Evolutionary conservation across 768 basidiomycete species (phyloP).

Genomic region (Lentinula edodes): DNA sequence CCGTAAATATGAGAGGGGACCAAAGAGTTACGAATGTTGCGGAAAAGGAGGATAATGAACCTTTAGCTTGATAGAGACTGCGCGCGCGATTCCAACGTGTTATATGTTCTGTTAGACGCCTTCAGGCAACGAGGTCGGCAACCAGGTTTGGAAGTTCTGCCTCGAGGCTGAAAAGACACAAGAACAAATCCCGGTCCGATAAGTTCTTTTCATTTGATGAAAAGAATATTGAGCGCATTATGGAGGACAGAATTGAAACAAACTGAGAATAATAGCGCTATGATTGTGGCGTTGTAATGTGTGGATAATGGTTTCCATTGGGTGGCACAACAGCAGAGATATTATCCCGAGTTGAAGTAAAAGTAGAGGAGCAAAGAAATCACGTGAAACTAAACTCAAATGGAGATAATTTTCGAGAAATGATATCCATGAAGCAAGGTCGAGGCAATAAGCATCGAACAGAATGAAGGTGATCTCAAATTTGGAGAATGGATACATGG

Average conservation of each 20-base stretch:
- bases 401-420: no score
- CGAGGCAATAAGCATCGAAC: no score
- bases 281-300: not conserved
- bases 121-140: constrained; percentile 52
- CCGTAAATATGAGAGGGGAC: constrained; percentile 15
- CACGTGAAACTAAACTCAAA: no score
- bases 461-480: no score
- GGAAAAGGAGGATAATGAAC: constrained; percentile 24
- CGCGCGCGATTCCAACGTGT: constrained; percentile 68
- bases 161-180: constrained; percentile 4
- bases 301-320: no score
- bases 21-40: constrained; percentile 16
- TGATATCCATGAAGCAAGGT: no score
- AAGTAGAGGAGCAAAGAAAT: no score
- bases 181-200: constrained; percentile 1
- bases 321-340: no score
- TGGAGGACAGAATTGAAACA: no score
- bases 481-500: no score
- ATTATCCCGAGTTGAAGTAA: no score
- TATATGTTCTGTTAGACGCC: constrained; percentile 35
- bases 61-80: constrained; percentile 22
- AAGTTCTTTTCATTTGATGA: not conserved
- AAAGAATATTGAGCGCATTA: not conserved
- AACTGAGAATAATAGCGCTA: not conserved
- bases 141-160: constrained; percentile 23